A percentile compares a stretch with the other conserved stretches of the same genome.
Evolutionary conservation across 2,329 filamentous ascomycete genomes (phyloP).

Genomic region (Chaetomium olivaceum): DNA sequence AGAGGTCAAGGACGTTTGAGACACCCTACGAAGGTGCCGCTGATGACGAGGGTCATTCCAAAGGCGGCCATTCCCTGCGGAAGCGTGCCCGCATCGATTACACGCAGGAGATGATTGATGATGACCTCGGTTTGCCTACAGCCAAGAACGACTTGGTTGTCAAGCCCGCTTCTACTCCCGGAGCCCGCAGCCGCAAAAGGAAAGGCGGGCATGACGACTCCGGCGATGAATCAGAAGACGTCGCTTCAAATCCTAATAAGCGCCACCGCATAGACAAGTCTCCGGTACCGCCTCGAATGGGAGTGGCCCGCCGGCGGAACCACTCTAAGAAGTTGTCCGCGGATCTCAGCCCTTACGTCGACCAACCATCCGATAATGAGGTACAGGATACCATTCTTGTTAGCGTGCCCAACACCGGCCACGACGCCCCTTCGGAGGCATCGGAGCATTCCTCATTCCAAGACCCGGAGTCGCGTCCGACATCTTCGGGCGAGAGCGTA

Average conservation of each 20-base stretch:
- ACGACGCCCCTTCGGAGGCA: constrained; percentile 36
- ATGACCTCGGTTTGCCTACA: constrained; percentile 33
- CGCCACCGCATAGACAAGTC: constrained; percentile 38
- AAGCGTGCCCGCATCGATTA: constrained; percentile 60
- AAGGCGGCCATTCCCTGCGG: constrained; percentile 60
- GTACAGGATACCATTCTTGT: constrained; percentile 61
- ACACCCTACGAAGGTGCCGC: constrained; percentile 40
- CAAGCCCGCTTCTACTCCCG: constrained; percentile 26
- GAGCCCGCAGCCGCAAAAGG: constrained; percentile 42
- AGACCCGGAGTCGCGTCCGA: constrained; percentile 23
- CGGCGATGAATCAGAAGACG: constrained; percentile 40
- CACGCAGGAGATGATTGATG: constrained; percentile 55
- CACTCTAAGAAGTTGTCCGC: constrained; percentile 42
- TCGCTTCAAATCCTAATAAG: constrained; percentile 40
- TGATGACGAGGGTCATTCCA: constrained; percentile 52
- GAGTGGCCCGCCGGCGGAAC: constrained; percentile 44
- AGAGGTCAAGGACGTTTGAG: constrained; percentile 48
- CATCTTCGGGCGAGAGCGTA: constrained; percentile 24
- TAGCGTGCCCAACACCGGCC: constrained; percentile 44
- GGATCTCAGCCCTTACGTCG: constrained; percentile 38
- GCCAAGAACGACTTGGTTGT: constrained; percentile 30
- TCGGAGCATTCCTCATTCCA: constrained; percentile 30
- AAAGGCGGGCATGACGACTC: constrained; percentile 35
- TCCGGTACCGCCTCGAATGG: constrained; percentile 30
- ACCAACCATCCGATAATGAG: constrained; percentile 45